Evolutionary conservation across 805 yeast species (phyloP).

Genomic region (Jamesozyma jinghongensis): DNA sequence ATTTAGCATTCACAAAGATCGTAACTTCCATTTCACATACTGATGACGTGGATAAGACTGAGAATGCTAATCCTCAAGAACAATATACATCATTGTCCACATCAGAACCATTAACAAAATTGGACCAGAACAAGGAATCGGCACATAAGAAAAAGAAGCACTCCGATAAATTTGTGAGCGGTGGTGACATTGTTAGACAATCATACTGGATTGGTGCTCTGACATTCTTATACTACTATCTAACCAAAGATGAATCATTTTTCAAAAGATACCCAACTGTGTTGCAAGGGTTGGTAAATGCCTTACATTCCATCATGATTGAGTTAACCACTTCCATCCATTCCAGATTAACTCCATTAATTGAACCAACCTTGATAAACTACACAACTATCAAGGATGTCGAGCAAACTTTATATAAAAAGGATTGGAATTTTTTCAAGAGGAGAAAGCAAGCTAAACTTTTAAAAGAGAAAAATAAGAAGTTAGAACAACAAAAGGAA

Average conservation of each 20-base stretch:
- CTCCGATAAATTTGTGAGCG: slow-evolving; percentile 1
- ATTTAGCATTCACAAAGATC: slow-evolving; percentile 52
- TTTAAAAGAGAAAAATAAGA: slow-evolving; percentile 8
- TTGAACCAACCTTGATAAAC: slow-evolving; percentile 62
- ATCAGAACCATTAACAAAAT: neutral
- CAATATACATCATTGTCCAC: slow-evolving; percentile 6
- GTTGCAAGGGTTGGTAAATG: slow-evolving; percentile 48
- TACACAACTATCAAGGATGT: slow-evolving; percentile 79
- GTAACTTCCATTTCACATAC: slow-evolving; percentile 42
- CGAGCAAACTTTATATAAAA: slow-evolving; percentile 64
- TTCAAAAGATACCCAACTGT: slow-evolving; percentile 47
- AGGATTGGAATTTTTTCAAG: slow-evolving; percentile 55
- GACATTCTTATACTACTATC: slow-evolving; percentile 68
- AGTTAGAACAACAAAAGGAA: slow-evolving; percentile 6
- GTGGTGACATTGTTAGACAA: slow-evolving; percentile 57
- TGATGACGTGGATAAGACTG: slow-evolving; percentile 2
- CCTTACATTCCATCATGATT: slow-evolving; percentile 53
- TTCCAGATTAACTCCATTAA: slow-evolving; percentile 44
- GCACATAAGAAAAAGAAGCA: slow-evolving; percentile 1
- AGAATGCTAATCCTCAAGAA: slow-evolving; percentile 27
- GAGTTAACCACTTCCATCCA: slow-evolving; percentile 60
- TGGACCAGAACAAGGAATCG: neutral
- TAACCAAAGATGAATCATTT: slow-evolving; percentile 55
- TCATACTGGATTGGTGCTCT: slow-evolving; percentile 86
- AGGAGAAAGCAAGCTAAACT: slow-evolving; percentile 28